A percentile compares a stretch with the other conserved stretches of the same genome.
Conservation (phyloP, 108 stramenopile species). For the Cyclotella cryptica region DNA sequence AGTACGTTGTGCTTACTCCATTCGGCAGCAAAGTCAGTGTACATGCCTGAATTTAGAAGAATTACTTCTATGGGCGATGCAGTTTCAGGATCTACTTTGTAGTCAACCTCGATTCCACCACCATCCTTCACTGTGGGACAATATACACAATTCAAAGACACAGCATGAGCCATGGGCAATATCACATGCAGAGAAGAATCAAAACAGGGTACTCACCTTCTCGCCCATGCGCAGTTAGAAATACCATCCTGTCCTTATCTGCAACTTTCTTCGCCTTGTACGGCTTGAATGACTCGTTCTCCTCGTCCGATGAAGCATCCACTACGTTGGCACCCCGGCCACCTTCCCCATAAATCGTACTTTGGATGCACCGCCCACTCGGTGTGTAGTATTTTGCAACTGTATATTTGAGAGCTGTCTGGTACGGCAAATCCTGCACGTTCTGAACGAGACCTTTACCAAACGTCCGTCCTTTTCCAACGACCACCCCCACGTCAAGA, state of each 20-base stretch:
- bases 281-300: constrained; percentile 43
- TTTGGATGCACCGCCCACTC: constrained; percentile 91
- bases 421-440: constrained; percentile 88
- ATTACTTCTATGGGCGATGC: constrained; percentile 89
- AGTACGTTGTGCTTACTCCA: constrained; percentile 81
- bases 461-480: constrained; percentile 92
- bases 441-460: constrained; percentile 99
- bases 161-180: background rate
- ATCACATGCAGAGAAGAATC: background rate
- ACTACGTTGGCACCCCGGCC: constrained; percentile 40
- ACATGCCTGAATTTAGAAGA: constrained; percentile 59
- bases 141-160: background rate
- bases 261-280: constrained; percentile 71
- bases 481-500: constrained; percentile 92
- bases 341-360: constrained; percentile 87
- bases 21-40: constrained; percentile 86
- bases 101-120: constrained; percentile 93
- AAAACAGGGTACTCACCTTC: constrained; percentile 47
- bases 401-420: constrained; percentile 93
- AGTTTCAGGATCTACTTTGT: constrained; percentile 84
- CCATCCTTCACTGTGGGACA: constrained; percentile 78
- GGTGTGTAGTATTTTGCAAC: constrained; percentile 98
- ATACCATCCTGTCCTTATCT: constrained; percentile 71
- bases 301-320: constrained; percentile 11
- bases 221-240: constrained; percentile 78